phyloP scores from a whole-genome alignment of 345 rosid genomes.

The Tarenaya hassleriana region DNA sequence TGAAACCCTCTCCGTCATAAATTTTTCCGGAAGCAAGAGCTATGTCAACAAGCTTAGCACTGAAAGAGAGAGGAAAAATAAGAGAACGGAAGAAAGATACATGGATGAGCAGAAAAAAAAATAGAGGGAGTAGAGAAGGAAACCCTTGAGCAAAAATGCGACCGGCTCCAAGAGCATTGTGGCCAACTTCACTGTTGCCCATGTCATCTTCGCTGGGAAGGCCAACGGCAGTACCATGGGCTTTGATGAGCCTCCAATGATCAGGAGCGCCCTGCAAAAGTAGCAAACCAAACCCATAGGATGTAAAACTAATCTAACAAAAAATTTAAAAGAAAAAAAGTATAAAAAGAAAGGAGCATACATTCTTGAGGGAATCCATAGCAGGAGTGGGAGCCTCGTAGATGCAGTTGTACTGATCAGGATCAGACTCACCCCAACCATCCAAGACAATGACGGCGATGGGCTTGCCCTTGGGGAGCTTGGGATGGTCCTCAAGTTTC shows the following conservation, averaged over 20 bases:
- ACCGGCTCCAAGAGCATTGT: conserved; percentile 97
- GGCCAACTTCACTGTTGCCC: conserved; percentile 99
- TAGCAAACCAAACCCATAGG: not conserved
- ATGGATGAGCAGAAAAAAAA: too few relatives aligned
- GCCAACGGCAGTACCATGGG: conserved; percentile 91
- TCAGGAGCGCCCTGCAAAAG: conserved; percentile 55
- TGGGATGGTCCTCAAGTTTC: conserved; percentile 75
- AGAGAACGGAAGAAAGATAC: too few relatives aligned
- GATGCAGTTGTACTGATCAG: conserved; percentile 82
- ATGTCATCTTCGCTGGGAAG: conserved; percentile 95
- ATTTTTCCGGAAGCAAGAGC: conserved; percentile 95
- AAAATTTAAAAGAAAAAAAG: not conserved
- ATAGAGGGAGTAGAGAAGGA: too few relatives aligned
- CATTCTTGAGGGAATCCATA: conserved; percentile 88
- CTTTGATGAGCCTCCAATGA: conserved; percentile 81
- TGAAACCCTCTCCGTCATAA: conserved; percentile 79
- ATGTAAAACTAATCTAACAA: not conserved
- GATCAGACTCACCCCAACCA: conserved; percentile 93
- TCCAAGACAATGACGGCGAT: conserved; percentile 76
- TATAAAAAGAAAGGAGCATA: conserved; percentile 19
- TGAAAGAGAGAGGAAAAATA: too few relatives aligned
- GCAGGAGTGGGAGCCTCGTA: conserved; percentile 81
- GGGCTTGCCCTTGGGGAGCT: conserved; percentile 69
- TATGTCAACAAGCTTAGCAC: conserved; percentile 88
- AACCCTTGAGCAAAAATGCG: conserved; percentile 93